Evolutionary conservation across 208 protist genomes (phyloP), one percentile per base, ranked within the genome.

Genomic region (Crithidia brevicula): DNA sequence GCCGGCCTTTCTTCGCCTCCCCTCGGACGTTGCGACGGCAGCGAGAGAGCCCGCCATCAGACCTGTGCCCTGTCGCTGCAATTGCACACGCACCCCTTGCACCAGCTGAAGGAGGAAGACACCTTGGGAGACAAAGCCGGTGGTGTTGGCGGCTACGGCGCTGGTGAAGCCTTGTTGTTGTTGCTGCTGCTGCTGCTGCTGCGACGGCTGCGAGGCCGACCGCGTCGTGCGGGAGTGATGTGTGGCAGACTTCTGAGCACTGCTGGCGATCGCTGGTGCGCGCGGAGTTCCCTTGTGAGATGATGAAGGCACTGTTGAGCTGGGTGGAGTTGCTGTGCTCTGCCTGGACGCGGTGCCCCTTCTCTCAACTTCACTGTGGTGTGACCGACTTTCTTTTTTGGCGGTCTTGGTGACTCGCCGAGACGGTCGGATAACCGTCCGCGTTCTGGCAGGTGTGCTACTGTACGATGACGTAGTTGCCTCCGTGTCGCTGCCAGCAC

Each of bases 101-200:
- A 75, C 69, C 3, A 75, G 54, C 46, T 69, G 61, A 5, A 68
- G 53, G 23, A 75, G 61, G 28, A 75, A 75, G 27, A 64, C 43
- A 11, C 51, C 23, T 31, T 75, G 69, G 0, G 69, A 69, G 27
- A 75, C 50, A 30, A 75, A 75, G 45, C 69, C 69, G 5, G 59
- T 42, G 20, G 59, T 46, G 67, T 30, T 62, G 50, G 40, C 20
- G 59, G 22, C n/a, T n/a, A n/a, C n/a, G n/a, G n/a, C 28, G n/a
- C 34, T 27, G 52, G 28, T 28, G 33, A 33, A 58, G 52, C 31
- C 4, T 6, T 28, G 36, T 36, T 34, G 36, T 22, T 9, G 33
- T 23, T 27, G 38, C 11, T 16, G 16, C 40, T 62, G 64, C 33
- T 68, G 60, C 27, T 51, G 56, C 25, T 49, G 67, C n/a, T 51